Base-by-base conservation (phyloP, 2,329 filamentous ascomycete genomes). In the Ophiocordyceps australis region DNA sequence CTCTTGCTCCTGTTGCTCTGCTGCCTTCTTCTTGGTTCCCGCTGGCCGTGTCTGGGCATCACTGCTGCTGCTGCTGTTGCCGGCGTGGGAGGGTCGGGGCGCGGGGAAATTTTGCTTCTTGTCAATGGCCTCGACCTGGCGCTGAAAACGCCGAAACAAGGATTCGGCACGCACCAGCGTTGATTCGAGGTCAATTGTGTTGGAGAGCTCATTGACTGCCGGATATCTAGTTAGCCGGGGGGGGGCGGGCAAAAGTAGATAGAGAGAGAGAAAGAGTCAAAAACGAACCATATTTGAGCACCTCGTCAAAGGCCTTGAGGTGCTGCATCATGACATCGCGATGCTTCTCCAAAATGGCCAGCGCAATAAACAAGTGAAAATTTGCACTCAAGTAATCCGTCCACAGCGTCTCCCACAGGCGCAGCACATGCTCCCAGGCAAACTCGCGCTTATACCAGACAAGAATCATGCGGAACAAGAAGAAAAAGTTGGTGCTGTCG, bases 381-480 rank as follows among this genome's bases (percentile, higher is more conserved):
- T 80, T 83, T 38, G 79, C 79, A 41, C 69, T 85, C 32, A 82
- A 52, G 39, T 76, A 89, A 46, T 98, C 89, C 3, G 89, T 95
- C 89, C 91, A 98, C 3, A 95, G 55, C 0, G 68, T 63, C 50
- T 98, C 89, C 89, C 89, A 98, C 4, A 98, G 57, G 12, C 79
- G 68, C 18, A 95, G 56, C 9, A 93, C 71, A 42, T 95, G 83
- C 24, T 65, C 49, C 81, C 86, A 98, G 37, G 72, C 66, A 40
- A 98, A 98, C 50, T 98, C 89, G 24, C 89, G 76, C 59, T 98
- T 98, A 52, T 89, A 98, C 89, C 89, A 98, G 8, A 98, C 89
- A 2, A 98, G 62, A 18, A 98, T 62, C 89, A 95, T 95, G 32
- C 89, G 79, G 68, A 95, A 98, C 60, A 98, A 95, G 59, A 98